Evolutionary conservation across 2,329 filamentous ascomycete genomes (phyloP).

Genomic region (Plectosphaerella cucumerina): DNA sequence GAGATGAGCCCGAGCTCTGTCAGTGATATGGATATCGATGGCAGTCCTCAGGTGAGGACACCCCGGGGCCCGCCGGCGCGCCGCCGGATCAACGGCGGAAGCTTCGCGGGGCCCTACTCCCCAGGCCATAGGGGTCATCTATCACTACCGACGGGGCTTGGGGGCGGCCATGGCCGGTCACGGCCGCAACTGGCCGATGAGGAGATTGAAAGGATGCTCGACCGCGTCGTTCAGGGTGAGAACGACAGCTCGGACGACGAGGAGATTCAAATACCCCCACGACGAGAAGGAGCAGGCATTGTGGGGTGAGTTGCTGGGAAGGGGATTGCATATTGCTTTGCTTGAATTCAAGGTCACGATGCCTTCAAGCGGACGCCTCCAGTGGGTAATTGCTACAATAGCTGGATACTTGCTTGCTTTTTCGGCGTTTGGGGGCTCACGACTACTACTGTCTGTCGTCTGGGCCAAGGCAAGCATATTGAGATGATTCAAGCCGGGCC

Average conservation of each 20-base stretch:
- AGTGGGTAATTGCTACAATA: background rate
- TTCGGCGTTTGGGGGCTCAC: background rate
- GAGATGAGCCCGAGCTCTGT: conserved; percentile 37
- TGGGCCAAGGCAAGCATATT: no score
- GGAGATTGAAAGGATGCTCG: conserved; percentile 56
- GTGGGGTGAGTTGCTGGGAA: background rate
- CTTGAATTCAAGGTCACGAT: background rate
- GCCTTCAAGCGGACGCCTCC: background rate
- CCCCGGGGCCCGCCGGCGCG: conserved; percentile 22
- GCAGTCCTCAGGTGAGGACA: conserved; percentile 30
- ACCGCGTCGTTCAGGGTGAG: conserved; percentile 43
- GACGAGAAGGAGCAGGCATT: conserved; percentile 19
- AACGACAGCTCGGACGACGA: conserved; percentile 54
- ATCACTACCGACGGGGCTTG: conserved; percentile 46
- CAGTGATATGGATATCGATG: conserved; percentile 42
- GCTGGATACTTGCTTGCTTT: background rate
- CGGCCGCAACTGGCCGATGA: conserved; percentile 44
- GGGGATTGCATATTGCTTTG: background rate
- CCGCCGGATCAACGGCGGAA: conserved; percentile 21
- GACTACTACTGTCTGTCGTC: no score
- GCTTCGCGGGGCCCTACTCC: conserved; percentile 13
- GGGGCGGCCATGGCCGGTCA: conserved; percentile 29
- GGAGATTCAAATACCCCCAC: conserved; percentile 47
- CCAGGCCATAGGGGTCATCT: conserved; percentile 31
- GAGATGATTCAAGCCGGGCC: no score